Conservation (phyloP, 306 rosid species). For the Quercus agrifolia region DNA sequence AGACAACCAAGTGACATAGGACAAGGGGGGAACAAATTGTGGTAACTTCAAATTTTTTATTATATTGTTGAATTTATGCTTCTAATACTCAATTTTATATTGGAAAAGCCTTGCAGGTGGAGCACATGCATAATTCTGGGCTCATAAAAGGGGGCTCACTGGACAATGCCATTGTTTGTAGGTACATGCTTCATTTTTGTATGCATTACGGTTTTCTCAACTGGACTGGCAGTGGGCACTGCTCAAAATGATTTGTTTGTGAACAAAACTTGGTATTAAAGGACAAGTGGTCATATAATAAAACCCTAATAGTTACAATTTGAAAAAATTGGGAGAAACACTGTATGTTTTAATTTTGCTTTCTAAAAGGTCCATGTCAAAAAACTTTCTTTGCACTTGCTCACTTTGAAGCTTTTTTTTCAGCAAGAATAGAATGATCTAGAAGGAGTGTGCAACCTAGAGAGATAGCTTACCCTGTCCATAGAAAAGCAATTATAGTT, state of each 20-base stretch:
- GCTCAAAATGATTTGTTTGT: not conserved
- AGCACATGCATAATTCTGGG: constrained; percentile 71
- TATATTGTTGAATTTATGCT: constrained; percentile 8
- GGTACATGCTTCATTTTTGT: constrained; percentile 43
- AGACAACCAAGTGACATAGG: not conserved
- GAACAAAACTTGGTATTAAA: not conserved
- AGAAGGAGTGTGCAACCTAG: too few relatives aligned
- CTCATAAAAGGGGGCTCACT: constrained; percentile 81
- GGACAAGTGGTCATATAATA: too few relatives aligned
- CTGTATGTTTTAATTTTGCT: not conserved
- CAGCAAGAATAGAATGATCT: too few relatives aligned
- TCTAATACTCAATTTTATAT: constrained; percentile 10
- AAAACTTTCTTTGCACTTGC: not conserved
- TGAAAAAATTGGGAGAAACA: not conserved
- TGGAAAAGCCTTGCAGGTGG: constrained; percentile 50
- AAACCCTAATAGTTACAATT: not conserved
- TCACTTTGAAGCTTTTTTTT: not conserved
- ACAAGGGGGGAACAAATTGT: not conserved
- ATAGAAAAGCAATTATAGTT: not conserved
- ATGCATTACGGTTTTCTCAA: not conserved
- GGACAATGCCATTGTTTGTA: constrained; percentile 79
- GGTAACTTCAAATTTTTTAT: not conserved
- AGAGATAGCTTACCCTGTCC: not conserved
- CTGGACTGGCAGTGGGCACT: not conserved
- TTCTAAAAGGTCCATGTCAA: not conserved